These are phyloP conservation scores for Pseudopediastrum boryanum DNA, from an alignment of 139 green algal genomes.

Conservation along the genomic window DNA sequence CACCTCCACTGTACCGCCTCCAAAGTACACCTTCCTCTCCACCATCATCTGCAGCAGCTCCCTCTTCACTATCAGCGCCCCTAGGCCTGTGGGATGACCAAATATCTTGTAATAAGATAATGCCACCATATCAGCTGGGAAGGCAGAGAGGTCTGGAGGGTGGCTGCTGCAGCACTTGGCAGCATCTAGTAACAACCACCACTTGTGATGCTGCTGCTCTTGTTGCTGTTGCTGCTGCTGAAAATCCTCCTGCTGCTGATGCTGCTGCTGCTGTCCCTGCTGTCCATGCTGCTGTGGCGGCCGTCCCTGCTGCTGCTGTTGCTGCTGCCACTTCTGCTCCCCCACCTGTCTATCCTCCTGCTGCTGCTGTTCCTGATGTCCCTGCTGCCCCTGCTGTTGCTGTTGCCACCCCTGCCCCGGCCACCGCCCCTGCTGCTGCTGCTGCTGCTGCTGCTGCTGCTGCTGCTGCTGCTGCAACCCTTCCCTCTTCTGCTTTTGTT, in stretches of 20 bases:
- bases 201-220: slow-evolving; percentile 43
- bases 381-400: neutral
- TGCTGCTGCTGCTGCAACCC: neutral
- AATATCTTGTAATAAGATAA: slow-evolving; percentile 97
- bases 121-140: slow-evolving; percentile 80
- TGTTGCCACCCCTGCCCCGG: neutral
- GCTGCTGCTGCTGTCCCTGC: slow-evolving; percentile 20
- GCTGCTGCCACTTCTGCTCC: neutral
- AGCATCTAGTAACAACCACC: slow-evolving; percentile 86
- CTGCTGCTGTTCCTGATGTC: neutral
- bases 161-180: slow-evolving; percentile 80
- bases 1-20: slow-evolving; percentile 80
- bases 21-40: slow-evolving; percentile 78
- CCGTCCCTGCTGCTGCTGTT: slow-evolving; percentile 4
- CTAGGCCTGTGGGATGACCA: slow-evolving; percentile 71
- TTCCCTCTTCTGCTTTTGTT: neutral
- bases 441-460: neutral
- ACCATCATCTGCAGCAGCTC: slow-evolving; percentile 52
- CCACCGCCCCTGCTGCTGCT: neutral
- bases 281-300: neutral
- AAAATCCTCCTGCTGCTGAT: slow-evolving; percentile 13
- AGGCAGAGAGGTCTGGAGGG: slow-evolving; percentile 77
- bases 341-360: neutral
- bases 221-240: neutral
- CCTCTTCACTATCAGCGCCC: slow-evolving; percentile 78